A percentile compares a stretch with the other conserved stretches of the same genome.
Conservation (phyloP, 164 flowering plant genomes). For the Piper longum region DNA sequence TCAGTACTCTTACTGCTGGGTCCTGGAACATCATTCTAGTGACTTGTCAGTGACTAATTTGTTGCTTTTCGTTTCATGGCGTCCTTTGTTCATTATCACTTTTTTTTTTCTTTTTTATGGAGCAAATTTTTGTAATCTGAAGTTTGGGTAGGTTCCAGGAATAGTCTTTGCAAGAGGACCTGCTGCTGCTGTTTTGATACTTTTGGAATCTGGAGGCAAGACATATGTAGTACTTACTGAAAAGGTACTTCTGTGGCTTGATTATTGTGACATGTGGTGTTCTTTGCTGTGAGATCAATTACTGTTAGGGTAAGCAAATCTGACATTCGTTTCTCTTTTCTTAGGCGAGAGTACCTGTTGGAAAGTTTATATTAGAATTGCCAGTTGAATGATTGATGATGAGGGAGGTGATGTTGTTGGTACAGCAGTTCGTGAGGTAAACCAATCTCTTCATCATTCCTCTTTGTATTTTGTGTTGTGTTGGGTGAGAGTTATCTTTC, state of each 20-base stretch:
- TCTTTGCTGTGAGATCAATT: not conserved
- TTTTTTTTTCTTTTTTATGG: not conserved
- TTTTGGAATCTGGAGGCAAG: constrained; percentile 63
- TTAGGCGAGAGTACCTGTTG: constrained; percentile 86
- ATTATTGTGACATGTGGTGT: not conserved
- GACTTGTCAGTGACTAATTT: no score
- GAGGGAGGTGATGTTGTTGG: constrained; percentile 81
- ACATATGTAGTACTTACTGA: constrained; percentile 83
- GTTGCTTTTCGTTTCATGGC: no score
- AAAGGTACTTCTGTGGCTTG: constrained; percentile 37
- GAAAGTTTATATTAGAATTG: constrained; percentile 67
- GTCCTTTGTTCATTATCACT: not conserved
- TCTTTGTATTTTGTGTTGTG: no score
- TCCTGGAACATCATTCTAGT: no score
- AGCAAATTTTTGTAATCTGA: constrained; percentile 9
- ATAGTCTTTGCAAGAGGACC: constrained; percentile 93
- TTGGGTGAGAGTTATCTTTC: no score
- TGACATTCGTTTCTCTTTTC: not conserved
- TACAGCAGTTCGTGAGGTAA: constrained; percentile 91
- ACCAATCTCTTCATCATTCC: not conserved
- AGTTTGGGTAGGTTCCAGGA: constrained; percentile 69
- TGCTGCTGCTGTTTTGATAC: constrained; percentile 81
- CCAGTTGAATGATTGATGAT: constrained; percentile 98
- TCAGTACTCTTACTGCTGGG: no score
- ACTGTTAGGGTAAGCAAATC: not conserved